These are phyloP conservation scores for Aspergillus vadensis DNA, from an alignment of 2,329 filamentous ascomycete genomes.

Conservation along the genomic window DNA sequence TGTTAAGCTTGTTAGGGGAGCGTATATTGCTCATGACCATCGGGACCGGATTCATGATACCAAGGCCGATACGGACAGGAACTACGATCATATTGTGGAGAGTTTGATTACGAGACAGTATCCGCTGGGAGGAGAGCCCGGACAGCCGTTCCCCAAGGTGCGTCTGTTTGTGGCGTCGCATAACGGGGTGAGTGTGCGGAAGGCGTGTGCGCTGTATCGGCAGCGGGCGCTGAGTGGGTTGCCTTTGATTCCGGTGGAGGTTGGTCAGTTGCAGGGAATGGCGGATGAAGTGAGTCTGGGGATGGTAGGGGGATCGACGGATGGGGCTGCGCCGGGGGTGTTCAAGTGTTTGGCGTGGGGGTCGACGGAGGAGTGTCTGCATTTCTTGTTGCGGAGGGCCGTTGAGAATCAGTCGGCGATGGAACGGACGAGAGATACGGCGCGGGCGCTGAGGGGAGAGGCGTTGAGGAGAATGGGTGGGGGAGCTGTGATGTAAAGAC, in stretches of 20 bases:
- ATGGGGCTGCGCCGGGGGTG: constrained; percentile 39
- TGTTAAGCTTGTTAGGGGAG: constrained; percentile 50
- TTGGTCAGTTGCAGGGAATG: constrained; percentile 86
- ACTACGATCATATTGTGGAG: constrained; percentile 54
- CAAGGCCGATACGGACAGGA: constrained; percentile 41
- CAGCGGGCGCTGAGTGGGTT: constrained; percentile 45
- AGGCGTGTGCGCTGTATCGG: constrained; percentile 41
- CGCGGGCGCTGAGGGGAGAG: constrained; percentile 65
- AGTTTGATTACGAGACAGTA: constrained; percentile 49
- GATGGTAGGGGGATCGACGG: constrained; percentile 40
- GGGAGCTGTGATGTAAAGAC: not conserved
- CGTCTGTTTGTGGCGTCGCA: constrained; percentile 57
- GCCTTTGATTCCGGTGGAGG: constrained; percentile 48
- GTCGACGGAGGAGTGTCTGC: constrained; percentile 55
- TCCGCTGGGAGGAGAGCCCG: constrained; percentile 19
- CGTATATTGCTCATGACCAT: constrained; percentile 48
- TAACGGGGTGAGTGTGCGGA: constrained; percentile 53
- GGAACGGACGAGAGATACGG: constrained; percentile 61
- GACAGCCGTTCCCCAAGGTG: constrained; percentile 30
- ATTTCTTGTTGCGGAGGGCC: constrained; percentile 60
- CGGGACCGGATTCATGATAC: constrained; percentile 40
- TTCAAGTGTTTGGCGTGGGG: constrained; percentile 60
- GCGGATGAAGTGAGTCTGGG: constrained; percentile 76
- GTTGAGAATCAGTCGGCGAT: constrained; percentile 74
- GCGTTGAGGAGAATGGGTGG: constrained; percentile 43